These are phyloP conservation scores for Blastobotrys ciferrii DNA, from an alignment of 1,139 yeast genomes.

Conservation along the genomic window DNA sequence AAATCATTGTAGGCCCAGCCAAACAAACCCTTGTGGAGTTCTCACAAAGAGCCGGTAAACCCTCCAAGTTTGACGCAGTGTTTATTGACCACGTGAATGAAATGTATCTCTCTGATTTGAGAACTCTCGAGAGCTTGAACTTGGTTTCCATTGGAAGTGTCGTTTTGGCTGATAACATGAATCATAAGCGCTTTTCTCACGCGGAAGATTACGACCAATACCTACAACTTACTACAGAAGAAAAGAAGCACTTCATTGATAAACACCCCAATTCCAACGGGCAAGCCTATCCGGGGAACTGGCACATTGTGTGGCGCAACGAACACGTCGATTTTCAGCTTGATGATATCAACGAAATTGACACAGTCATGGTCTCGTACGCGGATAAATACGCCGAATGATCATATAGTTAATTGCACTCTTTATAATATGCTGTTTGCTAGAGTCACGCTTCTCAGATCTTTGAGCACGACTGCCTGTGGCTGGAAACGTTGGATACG, in stretches of 20 bases:
- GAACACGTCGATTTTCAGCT: not conserved
- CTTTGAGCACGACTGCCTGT: too few relatives aligned
- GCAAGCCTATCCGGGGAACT: not conserved
- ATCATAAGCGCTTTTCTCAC: slow-evolving; percentile 18
- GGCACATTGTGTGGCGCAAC: not conserved
- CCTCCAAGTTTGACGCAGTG: slow-evolving; percentile 18
- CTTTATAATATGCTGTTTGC: too few relatives aligned
- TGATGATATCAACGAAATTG: not conserved
- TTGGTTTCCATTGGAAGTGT: slow-evolving; percentile 20
- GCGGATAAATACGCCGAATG: too few relatives aligned
- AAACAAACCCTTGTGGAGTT: slow-evolving; percentile 17
- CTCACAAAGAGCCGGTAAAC: slow-evolving; percentile 12
- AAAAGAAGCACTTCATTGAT: slow-evolving; percentile 9
- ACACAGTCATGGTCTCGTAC: not conserved
- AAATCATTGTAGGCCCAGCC: slow-evolving; percentile 26
- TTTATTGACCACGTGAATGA: slow-evolving; percentile 25
- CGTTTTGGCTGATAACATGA: slow-evolving; percentile 23
- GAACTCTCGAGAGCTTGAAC: slow-evolving; percentile 16
- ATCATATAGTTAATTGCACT: too few relatives aligned
- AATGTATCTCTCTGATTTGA: slow-evolving; percentile 18
- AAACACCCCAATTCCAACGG: not conserved
- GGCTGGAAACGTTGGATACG: too few relatives aligned
- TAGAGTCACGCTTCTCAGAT: too few relatives aligned
- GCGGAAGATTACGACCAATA: slow-evolving; percentile 9
- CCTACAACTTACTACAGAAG: slow-evolving; percentile 4